Conservation (phyloP, 179 eudicot genomes). For the Heliamphora pulchella region DNA sequence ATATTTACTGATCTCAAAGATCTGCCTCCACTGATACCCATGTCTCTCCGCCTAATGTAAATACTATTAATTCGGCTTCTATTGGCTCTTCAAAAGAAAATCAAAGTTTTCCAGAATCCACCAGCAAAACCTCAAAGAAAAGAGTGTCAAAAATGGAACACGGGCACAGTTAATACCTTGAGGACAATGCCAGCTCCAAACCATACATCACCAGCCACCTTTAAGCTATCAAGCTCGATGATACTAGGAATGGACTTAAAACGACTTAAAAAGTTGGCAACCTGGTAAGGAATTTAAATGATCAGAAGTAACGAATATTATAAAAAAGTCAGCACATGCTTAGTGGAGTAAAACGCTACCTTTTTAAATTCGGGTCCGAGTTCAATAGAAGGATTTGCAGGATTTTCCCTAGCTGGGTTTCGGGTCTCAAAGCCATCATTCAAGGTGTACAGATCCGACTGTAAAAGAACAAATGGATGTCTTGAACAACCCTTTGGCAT, state of each 20-base stretch:
- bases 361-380: slow-evolving; percentile 96
- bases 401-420: slow-evolving; percentile 58
- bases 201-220: slow-evolving; percentile 95
- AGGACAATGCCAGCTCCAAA: slow-evolving; percentile 73
- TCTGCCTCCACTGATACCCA: too few relatives aligned
- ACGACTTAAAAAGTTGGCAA: slow-evolving; percentile 74
- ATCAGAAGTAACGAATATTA: not conserved
- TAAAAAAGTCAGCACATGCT: not conserved
- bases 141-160: not conserved
- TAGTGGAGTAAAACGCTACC: slow-evolving; percentile 37
- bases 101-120: too few relatives aligned
- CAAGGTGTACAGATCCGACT: slow-evolving; percentile 89
- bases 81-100: too few relatives aligned
- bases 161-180: slow-evolving; percentile 45
- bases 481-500: not conserved
- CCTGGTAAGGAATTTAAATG: slow-evolving; percentile 37
- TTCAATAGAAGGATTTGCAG: slow-evolving; percentile 89
- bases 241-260: slow-evolving; percentile 97
- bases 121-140: too few relatives aligned
- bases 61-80: too few relatives aligned
- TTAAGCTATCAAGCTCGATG: slow-evolving; percentile 79
- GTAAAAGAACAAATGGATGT: slow-evolving; percentile 14
- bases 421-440: slow-evolving; percentile 64
- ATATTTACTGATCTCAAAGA: too few relatives aligned
- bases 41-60: too few relatives aligned